Evolutionary conservation across 306 rosid species (phyloP).

Genomic region (Vigna reflexopilosa): DNA sequence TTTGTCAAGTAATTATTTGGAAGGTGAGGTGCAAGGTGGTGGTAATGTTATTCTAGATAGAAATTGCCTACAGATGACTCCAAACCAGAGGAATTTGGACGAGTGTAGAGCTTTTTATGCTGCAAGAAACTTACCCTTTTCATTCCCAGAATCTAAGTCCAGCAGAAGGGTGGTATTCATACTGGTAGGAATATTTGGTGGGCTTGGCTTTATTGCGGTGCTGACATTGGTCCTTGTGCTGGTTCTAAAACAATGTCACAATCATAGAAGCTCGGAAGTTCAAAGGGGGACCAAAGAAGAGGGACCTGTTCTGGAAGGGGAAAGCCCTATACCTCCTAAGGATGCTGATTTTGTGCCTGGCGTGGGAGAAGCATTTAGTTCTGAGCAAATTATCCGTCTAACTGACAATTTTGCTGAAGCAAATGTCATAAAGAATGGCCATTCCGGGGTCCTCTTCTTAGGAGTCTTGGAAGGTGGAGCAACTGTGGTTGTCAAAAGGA

Average conservation of each 20-base stretch:
- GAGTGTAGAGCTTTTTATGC: conserved; percentile 71
- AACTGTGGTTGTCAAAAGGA: conserved; percentile 77
- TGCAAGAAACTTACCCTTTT: conserved; percentile 50
- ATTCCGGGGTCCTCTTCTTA: conserved; percentile 79
- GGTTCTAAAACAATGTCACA: conserved; percentile 53
- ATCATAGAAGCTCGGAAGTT: conserved; percentile 45
- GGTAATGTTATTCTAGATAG: conserved; percentile 53
- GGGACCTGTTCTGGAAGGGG: conserved; percentile 61
- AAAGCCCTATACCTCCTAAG: conserved; percentile 58
- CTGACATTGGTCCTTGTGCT: conserved; percentile 59
- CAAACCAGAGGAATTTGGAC: conserved; percentile 60
- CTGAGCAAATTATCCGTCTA: conserved; percentile 66
- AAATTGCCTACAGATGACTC: conserved; percentile 66
- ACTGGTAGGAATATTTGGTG: conserved; percentile 81
- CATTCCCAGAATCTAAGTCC: conserved; percentile 38
- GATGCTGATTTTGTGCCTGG: conserved; percentile 51
- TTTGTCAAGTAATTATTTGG: conserved; percentile 80
- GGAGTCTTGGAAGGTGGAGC: conserved; percentile 66
- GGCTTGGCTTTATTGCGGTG: conserved; percentile 69
- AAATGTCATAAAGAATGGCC: conserved; percentile 83
- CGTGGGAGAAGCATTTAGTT: conserved; percentile 69
- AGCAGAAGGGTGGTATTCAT: conserved; percentile 61
- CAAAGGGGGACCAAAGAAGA: conserved; percentile 57
- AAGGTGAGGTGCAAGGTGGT: conserved; percentile 54
- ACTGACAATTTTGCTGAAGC: conserved; percentile 71